A percentile compares a stretch with the other conserved stretches of the same genome.
Evolutionary conservation across 2,329 filamentous ascomycete genomes (phyloP).

Genomic region (Neoascochyta sp.): DNA sequence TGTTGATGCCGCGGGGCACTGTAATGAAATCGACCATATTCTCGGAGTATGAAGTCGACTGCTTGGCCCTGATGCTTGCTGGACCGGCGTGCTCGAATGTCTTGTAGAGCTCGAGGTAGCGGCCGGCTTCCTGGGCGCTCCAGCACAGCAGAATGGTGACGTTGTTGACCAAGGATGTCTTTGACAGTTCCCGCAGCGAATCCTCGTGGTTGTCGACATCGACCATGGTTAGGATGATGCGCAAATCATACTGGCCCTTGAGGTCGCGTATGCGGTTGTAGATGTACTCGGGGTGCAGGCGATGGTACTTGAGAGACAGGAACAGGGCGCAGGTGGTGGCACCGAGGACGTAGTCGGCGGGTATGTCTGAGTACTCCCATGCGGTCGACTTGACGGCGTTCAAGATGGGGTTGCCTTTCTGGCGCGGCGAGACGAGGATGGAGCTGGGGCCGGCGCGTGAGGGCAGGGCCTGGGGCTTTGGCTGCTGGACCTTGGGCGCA

Average conservation of each 20-base stretch:
- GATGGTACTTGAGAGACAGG: constrained; percentile 93
- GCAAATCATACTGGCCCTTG: constrained; percentile 79
- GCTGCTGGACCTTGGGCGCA: constrained; percentile 66
- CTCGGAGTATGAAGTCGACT: constrained; percentile 79
- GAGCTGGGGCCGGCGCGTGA: constrained; percentile 64
- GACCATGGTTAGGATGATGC: constrained; percentile 84
- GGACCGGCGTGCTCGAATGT: constrained; percentile 84
- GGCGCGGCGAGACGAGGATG: constrained; percentile 84
- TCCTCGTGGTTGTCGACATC: constrained; percentile 96
- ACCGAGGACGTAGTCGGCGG: constrained; percentile 87
- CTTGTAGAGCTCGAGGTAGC: constrained; percentile 94
- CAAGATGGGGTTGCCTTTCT: constrained; percentile 92
- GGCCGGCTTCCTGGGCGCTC: constrained; percentile 87
- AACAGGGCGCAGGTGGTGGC: constrained; percentile 87
- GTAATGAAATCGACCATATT: constrained; percentile 91
- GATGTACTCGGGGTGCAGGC: constrained; percentile 95
- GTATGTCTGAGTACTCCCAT: constrained; percentile 98
- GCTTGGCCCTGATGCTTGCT: constrained; percentile 78
- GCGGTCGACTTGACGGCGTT: constrained; percentile 75
- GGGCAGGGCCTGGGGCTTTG: constrained; percentile 80
- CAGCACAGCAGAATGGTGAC: constrained; percentile 90
- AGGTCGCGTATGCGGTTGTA: constrained; percentile 86
- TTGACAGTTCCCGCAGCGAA: constrained; percentile 80
- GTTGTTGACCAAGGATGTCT: constrained; percentile 88
- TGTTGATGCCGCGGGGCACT: constrained; percentile 83